Evolutionary conservation across 352 stramenopile species (phyloP), one percentile per base, ranked within the genome.

Genomic region (Globisporangium megalacanthum): DNA sequence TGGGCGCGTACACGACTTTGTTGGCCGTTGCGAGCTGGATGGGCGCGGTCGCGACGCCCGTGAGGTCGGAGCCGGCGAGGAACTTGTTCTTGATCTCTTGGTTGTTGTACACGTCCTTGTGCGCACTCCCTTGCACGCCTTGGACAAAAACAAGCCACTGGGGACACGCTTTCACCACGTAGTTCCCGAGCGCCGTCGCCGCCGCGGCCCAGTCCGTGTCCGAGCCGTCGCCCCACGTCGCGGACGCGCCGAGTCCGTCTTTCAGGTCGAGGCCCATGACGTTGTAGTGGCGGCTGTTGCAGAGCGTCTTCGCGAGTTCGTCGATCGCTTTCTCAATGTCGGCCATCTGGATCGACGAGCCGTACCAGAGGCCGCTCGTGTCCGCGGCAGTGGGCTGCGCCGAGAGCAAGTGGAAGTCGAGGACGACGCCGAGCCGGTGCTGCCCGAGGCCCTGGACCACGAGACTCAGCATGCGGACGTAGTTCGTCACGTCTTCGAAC

Each of bases 211-310:
- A 94, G 53, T 89, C 82, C 37, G 82, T 92, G 55, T 94, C 74
- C 1, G 79, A 86, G 51, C 67, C 72, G 33, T 91, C 84, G 2
- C 83, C 84, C 84, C 84, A 94, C 19, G 79, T 88, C 0, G 82
- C 82, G 36, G 80, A 73, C 22, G 64, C 74, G 48, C 77, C 77
- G 8, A 87, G 42, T 17, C 70, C 60, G 58, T 92, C 80, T 65
- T 94, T 94, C 22, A 94, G 73, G 41, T 94, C 84, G 55, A 94
- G 76, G 19, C 84, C 84, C 48, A 94, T 88, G 50, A 94, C 74
- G 64, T 94, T 94, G 47, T 81, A 94, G 67, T 94, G 80, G 59
- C 81, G 89, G 52, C 68, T 74, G 62, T 92, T 75, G 61, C 84
- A 94, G 50, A 94, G 66, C 35, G 72, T 77, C 39, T 77, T 69